Evolutionary conservation across 2,329 filamentous ascomycete genomes (phyloP), one percentile per base, ranked within the genome.

Genomic region (Pseudocercospora fuligena): DNA sequence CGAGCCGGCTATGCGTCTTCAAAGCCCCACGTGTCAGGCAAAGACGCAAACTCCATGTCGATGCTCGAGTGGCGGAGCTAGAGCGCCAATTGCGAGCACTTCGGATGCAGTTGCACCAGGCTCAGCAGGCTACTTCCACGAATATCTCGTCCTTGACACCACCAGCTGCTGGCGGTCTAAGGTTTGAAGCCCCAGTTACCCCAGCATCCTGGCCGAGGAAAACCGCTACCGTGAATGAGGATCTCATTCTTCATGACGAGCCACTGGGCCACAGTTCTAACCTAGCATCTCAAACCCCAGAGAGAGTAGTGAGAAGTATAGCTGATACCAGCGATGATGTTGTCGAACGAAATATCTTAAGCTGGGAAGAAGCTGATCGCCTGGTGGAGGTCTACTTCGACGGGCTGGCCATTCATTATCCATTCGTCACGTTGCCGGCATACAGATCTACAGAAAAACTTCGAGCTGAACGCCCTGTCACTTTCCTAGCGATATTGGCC

Each of bases 111-210:
- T 31, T 64, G 21, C 54, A 64, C 23, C 56, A 59, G 51, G 62
- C 54, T 14, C 62, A 64, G 62, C 53, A 64, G n/a, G 14, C 25
- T 11, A 12, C 12, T 1, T 23, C 49, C 8, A 46, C 29, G 2
- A 54, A 43, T 19, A 27, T 19, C n/a, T 16, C 54, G 31, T 12
- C 51, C 21, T 27, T 46, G 5, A 16, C 51, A n/a, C 49, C 61
- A 23, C 12, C 27, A 23, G 47, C 12, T 40, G 54, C 54, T 3
- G 59, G 54, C 25, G 59, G 53, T 33, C 19, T 64, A 19, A 36
- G 54, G n/a, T 64, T 64, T 53, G 62, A 64, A 33, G 25, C 62
- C 6, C 62, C 62, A 27, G 62, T 64, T 14, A 64, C 62, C 16
- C 62, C 62, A 11, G 62, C 62, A 51, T 64, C 62, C 3, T 64